Percentiles rank a stretch among this genome's conserved stretches.
Evolutionary conservation across 768 basidiomycete genomes (phyloP).

Genomic region (Tricholoma matsutake): DNA sequence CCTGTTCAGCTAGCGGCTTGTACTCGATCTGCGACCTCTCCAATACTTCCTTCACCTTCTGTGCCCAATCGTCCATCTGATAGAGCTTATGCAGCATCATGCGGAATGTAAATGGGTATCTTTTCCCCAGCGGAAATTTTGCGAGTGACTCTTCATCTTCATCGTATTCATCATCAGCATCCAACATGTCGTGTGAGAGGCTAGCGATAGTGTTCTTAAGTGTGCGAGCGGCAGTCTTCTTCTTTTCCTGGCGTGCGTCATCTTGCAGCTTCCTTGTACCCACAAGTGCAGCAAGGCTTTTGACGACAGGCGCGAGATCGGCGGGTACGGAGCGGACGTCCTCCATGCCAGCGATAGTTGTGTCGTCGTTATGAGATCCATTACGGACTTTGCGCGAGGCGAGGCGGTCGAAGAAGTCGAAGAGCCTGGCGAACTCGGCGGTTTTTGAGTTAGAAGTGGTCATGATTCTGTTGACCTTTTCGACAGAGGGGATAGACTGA

Average conservation of each 20-base stretch:
- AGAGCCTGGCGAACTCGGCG: slow-evolving; percentile 52
- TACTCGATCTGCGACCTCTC: slow-evolving; percentile 53
- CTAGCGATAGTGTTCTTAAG: slow-evolving; percentile 27
- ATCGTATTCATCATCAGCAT: slow-evolving; percentile 11
- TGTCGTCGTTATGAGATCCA: slow-evolving; percentile 25
- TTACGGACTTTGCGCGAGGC: slow-evolving; percentile 40
- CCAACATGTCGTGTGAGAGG: slow-evolving; percentile 7
- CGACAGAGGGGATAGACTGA: no score
- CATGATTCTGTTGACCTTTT: slow-evolving; percentile 3
- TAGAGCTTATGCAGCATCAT: slow-evolving; percentile 68
- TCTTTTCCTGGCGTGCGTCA: not conserved
- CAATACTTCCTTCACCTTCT: slow-evolving; percentile 51
- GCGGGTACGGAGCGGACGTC: slow-evolving; percentile 25
- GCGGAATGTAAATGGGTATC: slow-evolving; percentile 61
- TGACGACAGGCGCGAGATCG: slow-evolving; percentile 36
- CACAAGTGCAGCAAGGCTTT: slow-evolving; percentile 28
- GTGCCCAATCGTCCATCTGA: slow-evolving; percentile 55
- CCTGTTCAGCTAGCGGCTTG: slow-evolving; percentile 48
- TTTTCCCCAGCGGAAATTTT: slow-evolving; percentile 43
- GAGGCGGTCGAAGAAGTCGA: slow-evolving; percentile 51
- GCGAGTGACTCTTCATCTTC: slow-evolving; percentile 28
- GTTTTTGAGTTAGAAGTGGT: slow-evolving; percentile 34
- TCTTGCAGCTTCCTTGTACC: slow-evolving; percentile 11
- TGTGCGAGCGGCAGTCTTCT: slow-evolving; percentile 9
- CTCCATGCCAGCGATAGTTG: slow-evolving; percentile 20